These are phyloP conservation scores for Phlegmacium glaucopus DNA, from an alignment of 768 basidiomycete species.

Conservation along the genomic window DNA sequence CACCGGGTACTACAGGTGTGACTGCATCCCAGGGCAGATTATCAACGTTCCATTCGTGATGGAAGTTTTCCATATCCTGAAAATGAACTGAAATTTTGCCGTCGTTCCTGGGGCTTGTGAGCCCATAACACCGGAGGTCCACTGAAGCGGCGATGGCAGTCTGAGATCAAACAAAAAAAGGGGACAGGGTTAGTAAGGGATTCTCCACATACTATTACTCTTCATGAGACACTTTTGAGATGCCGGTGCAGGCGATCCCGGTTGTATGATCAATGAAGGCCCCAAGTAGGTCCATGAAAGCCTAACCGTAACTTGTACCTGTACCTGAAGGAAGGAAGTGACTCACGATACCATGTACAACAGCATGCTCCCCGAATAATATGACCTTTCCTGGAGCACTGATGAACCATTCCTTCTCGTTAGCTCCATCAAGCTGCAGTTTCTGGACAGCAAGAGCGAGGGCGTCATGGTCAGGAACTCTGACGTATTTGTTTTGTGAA, in stretches of 20 bases:
- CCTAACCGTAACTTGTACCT: conserved; percentile 12
- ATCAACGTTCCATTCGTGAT: conserved; percentile 77
- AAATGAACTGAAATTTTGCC: conserved; percentile 73
- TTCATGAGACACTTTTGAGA: conserved; percentile 9
- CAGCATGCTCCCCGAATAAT: conserved; percentile 97
- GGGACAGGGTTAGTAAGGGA: conserved; percentile 7
- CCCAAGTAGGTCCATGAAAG: conserved; percentile 3
- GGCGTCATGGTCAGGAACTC: conserved; percentile 33
- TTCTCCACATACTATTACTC: not conserved
- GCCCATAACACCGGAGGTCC: conserved; percentile 91
- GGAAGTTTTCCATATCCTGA: conserved; percentile 74
- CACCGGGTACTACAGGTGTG: conserved; percentile 46
- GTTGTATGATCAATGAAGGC: conserved; percentile 5
- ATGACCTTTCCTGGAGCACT: conserved; percentile 98
- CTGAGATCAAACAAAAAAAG: conserved; percentile 32
- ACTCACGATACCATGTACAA: conserved; percentile 94
- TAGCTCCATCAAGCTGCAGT: conserved; percentile 41
- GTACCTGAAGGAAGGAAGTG: conserved; percentile 13
- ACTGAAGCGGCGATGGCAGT: conserved; percentile 95
- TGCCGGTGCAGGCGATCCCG: conserved; percentile 24
- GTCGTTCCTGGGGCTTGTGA: conserved; percentile 73
- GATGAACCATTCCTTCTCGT: conserved; percentile 67
- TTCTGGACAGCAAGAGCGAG: conserved; percentile 65
- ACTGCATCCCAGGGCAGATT: conserved; percentile 78
- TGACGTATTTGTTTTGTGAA: conserved; percentile 49